Evolutionary conservation across 164 flowering plant genomes (phyloP).

Genomic region (Vitis rotundifolia): DNA sequence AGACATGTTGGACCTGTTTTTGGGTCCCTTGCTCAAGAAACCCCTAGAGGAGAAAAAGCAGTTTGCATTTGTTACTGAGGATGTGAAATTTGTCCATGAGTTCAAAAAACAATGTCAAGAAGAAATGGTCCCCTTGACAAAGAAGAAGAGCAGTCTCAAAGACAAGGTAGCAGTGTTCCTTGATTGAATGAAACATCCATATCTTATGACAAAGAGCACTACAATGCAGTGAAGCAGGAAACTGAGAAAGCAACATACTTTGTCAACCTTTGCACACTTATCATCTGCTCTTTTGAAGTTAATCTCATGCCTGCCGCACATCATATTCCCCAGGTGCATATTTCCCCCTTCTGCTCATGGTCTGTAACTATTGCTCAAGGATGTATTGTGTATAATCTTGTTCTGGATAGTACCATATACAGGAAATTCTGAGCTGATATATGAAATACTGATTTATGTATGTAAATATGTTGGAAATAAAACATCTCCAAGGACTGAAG

Average conservation of each 20-base stretch:
- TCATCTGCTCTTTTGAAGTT: not conserved
- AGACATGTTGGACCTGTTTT: constrained; percentile 66
- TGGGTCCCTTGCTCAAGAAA: constrained; percentile 61
- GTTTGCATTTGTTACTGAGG: constrained; percentile 14
- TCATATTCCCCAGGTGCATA: constrained; percentile 1
- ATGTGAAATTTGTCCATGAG: constrained; percentile 16
- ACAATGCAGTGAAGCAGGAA: not conserved
- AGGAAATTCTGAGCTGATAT: not conserved
- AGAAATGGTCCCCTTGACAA: constrained; percentile 28
- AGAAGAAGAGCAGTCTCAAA: constrained; percentile 67
- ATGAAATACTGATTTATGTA: not conserved
- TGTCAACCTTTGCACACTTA: not conserved
- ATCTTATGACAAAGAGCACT: not conserved
- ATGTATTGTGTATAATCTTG: not conserved
- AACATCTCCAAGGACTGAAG: too few species aligned
- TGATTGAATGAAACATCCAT: constrained; percentile 29
- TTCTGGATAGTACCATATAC: not conserved
- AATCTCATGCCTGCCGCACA: not conserved
- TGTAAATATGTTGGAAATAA: constrained; percentile 4
- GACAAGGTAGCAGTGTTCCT: constrained; percentile 63
- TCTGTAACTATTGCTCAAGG: not conserved
- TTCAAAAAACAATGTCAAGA: constrained; percentile 19
- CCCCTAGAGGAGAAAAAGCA: constrained; percentile 32
- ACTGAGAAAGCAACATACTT: not conserved
- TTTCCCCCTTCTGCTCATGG: not conserved